Evolutionary conservation across 257 asterid species (phyloP).

Genomic region (Solanum paucissectum): DNA sequence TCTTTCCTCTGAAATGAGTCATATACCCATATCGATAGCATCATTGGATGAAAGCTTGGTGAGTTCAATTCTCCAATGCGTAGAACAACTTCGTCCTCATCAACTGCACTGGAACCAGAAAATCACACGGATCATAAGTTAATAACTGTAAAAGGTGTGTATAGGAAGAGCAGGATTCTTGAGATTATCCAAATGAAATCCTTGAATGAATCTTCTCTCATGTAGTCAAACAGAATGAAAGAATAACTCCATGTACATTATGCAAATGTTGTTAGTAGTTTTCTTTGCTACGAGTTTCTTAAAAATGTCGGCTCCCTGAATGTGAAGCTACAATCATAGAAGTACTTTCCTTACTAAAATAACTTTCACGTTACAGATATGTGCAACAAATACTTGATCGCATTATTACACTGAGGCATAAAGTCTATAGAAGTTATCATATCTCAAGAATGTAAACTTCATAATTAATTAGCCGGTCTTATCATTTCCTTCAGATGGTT

Average conservation of each 20-base stretch:
- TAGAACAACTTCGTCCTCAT: constrained; percentile 10
- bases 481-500: background rate
- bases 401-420: background rate
- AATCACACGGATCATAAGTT: background rate
- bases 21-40: constrained; percentile 5
- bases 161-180: background rate
- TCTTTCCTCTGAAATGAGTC: constrained; percentile 13
- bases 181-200: background rate
- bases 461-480: background rate
- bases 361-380: background rate
- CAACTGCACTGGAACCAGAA: constrained; percentile 4
- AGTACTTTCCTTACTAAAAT: background rate
- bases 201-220: background rate
- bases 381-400: background rate
- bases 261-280: background rate
- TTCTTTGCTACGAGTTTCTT: background rate
- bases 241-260: background rate
- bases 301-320: background rate
- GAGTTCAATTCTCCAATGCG: constrained; percentile 8
- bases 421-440: background rate
- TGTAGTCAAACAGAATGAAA: background rate
- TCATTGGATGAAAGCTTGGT: background rate
- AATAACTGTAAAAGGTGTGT: background rate
- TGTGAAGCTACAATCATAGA: background rate
- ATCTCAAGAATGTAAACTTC: background rate